Evolutionary conservation across 2,329 filamentous ascomycete species (phyloP).

Genomic region (Metarhizium sp.): DNA sequence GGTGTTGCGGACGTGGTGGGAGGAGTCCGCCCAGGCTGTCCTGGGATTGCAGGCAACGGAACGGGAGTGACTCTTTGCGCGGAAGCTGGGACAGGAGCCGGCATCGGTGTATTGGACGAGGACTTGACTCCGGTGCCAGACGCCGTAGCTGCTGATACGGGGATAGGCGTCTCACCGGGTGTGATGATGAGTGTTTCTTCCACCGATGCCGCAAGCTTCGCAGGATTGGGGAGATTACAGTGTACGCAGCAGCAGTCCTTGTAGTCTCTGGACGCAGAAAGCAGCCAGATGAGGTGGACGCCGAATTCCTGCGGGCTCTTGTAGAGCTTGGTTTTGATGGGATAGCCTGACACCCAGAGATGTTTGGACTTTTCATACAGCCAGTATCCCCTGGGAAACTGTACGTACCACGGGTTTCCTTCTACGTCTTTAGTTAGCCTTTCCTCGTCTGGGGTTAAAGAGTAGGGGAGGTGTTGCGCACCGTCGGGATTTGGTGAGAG

Average conservation of each 20-base stretch:
- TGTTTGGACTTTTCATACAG: conserved; percentile 38
- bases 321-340: conserved; percentile 37
- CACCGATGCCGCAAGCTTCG: conserved; percentile 12
- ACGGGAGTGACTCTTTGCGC: conserved; percentile 25
- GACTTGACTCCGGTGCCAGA: conserved; percentile 3
- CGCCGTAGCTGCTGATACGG: conserved; percentile 3
- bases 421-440: conserved; percentile 18
- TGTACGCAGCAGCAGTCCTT: conserved; percentile 42
- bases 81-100: conserved; percentile 5
- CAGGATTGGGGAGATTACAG: conserved; percentile 27
- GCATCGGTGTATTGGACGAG: conserved; percentile 2
- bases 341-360: conserved; percentile 40
- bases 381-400: conserved; percentile 37
- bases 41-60: conserved; percentile 25
- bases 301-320: conserved; percentile 45
- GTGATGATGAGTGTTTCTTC: conserved; percentile 19
- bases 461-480: conserved; percentile 8
- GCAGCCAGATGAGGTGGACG: conserved; percentile 41
- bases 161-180: conserved; percentile 8
- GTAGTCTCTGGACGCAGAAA: conserved; percentile 36
- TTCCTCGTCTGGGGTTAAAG: neutral
- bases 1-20: conserved; percentile 7
- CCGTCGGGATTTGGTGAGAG: conserved; percentile 30
- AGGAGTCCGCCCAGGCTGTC: conserved; percentile 23
- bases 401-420: conserved; percentile 33